Conservation (phyloP, 1,284 basidiomycete species). For the Apiotrichum gamsii region DNA sequence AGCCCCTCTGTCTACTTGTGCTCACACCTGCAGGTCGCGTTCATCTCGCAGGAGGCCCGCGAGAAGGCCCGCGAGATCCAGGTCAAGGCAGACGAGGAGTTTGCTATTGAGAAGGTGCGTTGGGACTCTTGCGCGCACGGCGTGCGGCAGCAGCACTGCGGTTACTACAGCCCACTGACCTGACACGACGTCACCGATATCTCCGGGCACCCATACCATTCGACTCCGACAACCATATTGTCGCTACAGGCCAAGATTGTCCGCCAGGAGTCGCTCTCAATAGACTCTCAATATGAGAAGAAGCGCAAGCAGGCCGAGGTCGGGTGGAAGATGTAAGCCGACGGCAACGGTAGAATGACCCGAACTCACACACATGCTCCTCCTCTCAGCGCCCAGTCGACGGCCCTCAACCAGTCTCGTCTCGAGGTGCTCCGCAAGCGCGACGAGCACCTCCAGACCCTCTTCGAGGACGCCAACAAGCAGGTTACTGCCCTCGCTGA, state of each 20-base stretch:
- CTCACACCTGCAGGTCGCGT: slow-evolving; percentile 62
- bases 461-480: slow-evolving; percentile 71
- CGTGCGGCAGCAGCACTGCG: no score
- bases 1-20: no score
- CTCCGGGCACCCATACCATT: no score
- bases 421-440: slow-evolving; percentile 83
- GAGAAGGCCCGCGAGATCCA: slow-evolving; percentile 95
- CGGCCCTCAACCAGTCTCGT: slow-evolving; percentile 91
- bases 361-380: neutral
- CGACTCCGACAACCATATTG: no score
- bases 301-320: slow-evolving; percentile 86
- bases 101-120: slow-evolving; percentile 86
- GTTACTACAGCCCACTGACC: no score
- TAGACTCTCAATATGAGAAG: slow-evolving; percentile 88
- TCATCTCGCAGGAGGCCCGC: slow-evolving; percentile 92
- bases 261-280: slow-evolving; percentile 84
- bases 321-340: slow-evolving; percentile 83
- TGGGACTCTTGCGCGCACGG: no score
- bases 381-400: slow-evolving; percentile 75
- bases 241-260: slow-evolving; percentile 77
- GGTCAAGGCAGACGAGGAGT: slow-evolving; percentile 95
- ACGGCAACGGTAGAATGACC: accelerated
- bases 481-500: slow-evolving; percentile 60
- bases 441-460: slow-evolving; percentile 84
- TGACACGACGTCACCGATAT: neutral